Base-by-base conservation (phyloP, 495 filamentous ascomycete species). In the Xylaria acuta region DNA sequence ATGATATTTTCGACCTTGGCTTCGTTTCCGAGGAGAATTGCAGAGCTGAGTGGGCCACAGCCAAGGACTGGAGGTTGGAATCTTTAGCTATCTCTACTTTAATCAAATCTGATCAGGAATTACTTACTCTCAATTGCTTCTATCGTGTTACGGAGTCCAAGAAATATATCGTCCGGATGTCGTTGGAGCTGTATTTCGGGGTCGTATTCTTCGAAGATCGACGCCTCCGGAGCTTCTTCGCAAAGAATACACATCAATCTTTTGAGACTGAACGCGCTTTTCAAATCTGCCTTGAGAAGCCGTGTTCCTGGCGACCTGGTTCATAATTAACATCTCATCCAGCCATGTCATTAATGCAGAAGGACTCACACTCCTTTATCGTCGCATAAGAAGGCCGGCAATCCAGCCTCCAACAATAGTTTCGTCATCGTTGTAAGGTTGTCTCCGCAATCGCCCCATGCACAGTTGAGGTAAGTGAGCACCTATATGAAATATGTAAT, bases 261-360 rank as follows among this genome's bases (percentile, higher is more conserved):
- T 38, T 38, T 6, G 25, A 40, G 14, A 63, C 12, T 4, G 59
- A 63, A 22, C 1, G 25, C 14, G 7, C 36, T 41, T 1, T 11
- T 43, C 1, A 11, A 8, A 32, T 22, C 4, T 0, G 11, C 0
- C 36, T 41, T 63, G 20, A 63, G n/a, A 8, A 63, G 59, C n/a
- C n/a, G 20, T 41, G 59, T 16, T 63, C 59, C 59, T 41, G 59
- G 5, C 12, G 59, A 63, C 36, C 59, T 63, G n/a, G 36, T 32
- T 41, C 2, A 43, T 18, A 0, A 41, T 63, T 7, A 63, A 20
- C 5, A 41, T n/a, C n/a, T n/a, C n/a, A 20, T 18, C 18, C 20
- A 41, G 18, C 36, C n/a, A n/a, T n/a, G n/a, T n/a, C n/a, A n/a
- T n/a, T n/a, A n/a, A n/a, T 32, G 18, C 11, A n/a, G 36, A 63